Base-by-base conservation (phyloP, 2,329 filamentous ascomycete species). In the Microcyclosporella mali region DNA sequence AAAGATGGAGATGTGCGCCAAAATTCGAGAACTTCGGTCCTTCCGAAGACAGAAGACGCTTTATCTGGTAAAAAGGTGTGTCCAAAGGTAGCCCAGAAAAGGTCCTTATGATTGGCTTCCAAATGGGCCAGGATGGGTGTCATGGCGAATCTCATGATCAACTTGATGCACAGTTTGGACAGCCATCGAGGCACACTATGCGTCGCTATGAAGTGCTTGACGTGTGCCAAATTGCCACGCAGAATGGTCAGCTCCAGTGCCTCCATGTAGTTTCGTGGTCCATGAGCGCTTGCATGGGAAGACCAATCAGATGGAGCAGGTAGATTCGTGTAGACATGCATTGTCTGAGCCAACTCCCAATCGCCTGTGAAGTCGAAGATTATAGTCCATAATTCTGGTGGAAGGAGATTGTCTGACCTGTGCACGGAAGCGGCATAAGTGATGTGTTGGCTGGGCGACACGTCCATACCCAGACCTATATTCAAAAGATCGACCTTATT, bases 131-230 rank as follows among this genome's bases (percentile, higher is more conserved):
- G 77, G 3, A 95, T 79, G 10, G 85, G 79, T 12, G 83, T 84
- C 54, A 90, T 82, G 32, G 83, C 85, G 62, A 95, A 95, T 52
- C 92, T 88, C 70, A 95, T 88, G 55, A 95, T 88, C 31, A 95
- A 77, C 58, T 89, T 88, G 49, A 92, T 85, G 29, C 86, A 85
- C 1, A 94, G 72, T 2, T 83, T 83, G 0, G 88, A 92, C 10
- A 95, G 73, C 51, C 87, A 84, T 18, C 79, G 79, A 27, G 84
- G 79, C 0, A 84, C 82, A 14, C 85, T 84, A 40, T 60, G 57
- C 6, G 83, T 70, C 17, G 71, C 78, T 31, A 95, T 75, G 56
- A 86, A 82, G 40, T 79, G 77, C 60, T 86, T 87, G 49, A 94
- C 82, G 27, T 82, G 79, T 0, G 75, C 66, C 4, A 85, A 77